phyloP scores from a whole-genome alignment of 768 basidiomycete genomes.

The Paxillus rubicundulus region DNA sequence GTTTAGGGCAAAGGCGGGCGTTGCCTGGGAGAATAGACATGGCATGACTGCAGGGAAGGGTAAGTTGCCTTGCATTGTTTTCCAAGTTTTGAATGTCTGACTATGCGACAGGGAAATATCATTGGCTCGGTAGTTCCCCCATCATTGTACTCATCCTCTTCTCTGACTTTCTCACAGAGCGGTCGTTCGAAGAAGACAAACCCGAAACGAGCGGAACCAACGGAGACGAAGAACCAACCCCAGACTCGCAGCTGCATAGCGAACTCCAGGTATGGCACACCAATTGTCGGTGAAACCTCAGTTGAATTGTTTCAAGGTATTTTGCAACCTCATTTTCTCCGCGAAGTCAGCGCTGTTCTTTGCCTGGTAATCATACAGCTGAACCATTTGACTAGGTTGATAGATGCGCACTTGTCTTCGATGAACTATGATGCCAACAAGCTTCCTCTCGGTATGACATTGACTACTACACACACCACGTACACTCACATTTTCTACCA shows the following conservation, averaged over 20 bases:
- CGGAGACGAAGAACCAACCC: slow-evolving; percentile 38
- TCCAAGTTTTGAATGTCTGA: background rate
- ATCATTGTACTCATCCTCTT: background rate
- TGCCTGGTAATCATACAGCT: background rate
- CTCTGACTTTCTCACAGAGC: slow-evolving; percentile 34
- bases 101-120: slow-evolving; percentile 50
- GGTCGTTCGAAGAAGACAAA: slow-evolving; percentile 49
- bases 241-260: slow-evolving; percentile 41
- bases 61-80: slow-evolving; percentile 12
- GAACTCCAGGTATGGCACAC: slow-evolving; percentile 42
- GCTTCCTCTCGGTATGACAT: slow-evolving; percentile 50
- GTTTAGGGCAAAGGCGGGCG: slow-evolving; percentile 53
- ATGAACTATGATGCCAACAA: slow-evolving; percentile 70
- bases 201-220: slow-evolving; percentile 24
- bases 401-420: slow-evolving; percentile 52
- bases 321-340: slow-evolving; percentile 54
- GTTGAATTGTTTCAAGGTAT: slow-evolving; percentile 26
- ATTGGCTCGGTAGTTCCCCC: slow-evolving; percentile 48
- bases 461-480: background rate
- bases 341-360: slow-evolving; percentile 34
- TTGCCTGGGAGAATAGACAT: slow-evolving; percentile 48
- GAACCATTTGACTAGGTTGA: slow-evolving; percentile 36
- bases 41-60: slow-evolving; percentile 53
- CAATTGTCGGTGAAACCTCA: background rate
- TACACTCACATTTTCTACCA: slow-evolving; percentile 14